Percentiles rank a stretch among this genome's conserved stretches.
Evolutionary conservation across 306 rosid genomes (phyloP).

Genomic region (Quercus rubra): DNA sequence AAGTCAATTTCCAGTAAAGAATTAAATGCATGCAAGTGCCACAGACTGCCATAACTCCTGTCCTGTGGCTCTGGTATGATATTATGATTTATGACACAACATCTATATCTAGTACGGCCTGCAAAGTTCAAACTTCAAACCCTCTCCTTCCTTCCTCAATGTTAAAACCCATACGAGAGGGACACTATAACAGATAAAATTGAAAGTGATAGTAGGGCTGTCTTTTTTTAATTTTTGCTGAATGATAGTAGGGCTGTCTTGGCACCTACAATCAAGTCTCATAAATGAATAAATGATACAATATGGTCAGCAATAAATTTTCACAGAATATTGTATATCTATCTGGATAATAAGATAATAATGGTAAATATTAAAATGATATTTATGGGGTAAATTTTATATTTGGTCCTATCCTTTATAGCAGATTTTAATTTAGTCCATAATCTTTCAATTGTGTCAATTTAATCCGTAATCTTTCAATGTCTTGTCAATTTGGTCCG

Average conservation of each 20-base stretch:
- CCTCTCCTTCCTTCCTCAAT: neutral
- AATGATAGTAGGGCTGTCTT: neutral
- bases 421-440: no score
- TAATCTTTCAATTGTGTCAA: rapidly evolving
- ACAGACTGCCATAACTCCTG: neutral
- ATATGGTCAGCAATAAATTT: no score
- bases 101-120: neutral
- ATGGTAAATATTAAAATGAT: no score
- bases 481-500: no score
- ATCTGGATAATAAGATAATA: no score
- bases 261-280: neutral
- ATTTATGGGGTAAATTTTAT: rapidly evolving
- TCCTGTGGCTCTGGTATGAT: neutral
- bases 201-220: neutral
- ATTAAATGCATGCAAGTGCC: conserved; percentile 22
- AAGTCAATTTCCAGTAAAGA: neutral
- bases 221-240: neutral
- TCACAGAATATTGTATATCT: no score
- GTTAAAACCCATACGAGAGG: no score
- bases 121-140: neutral
- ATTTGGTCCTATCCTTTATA: no score
- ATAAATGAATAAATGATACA: neutral
- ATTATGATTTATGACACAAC: neutral
- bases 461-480: rapidly evolving
- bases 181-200: neutral